Base-by-base conservation (phyloP, 306 rosid species). In the Medicago ruthenica region DNA sequence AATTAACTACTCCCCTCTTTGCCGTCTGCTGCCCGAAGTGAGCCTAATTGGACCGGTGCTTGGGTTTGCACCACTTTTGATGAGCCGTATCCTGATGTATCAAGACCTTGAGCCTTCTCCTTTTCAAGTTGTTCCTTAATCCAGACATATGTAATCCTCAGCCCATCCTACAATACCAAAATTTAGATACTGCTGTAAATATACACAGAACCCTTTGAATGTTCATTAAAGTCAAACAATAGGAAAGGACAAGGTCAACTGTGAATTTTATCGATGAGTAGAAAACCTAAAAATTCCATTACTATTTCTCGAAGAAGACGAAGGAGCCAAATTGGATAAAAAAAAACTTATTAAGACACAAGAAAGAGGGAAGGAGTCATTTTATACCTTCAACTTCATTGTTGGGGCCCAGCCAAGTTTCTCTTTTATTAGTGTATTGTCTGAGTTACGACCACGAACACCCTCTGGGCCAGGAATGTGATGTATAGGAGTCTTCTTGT, bases 401-500 rank as follows among this genome's bases (percentile, higher is more conserved):
- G 96, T 88, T 34, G 99, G 99, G 75, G 98, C 97, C 99, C 99
- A 96, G 36, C 99, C 99, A 76, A 96, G 99, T 83, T 96, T 92
- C 89, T 96, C 99, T 82, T 96, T 96, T 54, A 96, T 96, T 42
- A 96, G 90, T 1, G 93, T 92, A 70, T 96, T 96, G 91, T 96
- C 98, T 3, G 99, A 96, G 86, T 96, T 96, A 36, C 99, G 99
- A 20, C 99, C 99, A 61, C 99, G 98, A 77, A 96, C 98, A 36
- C 99, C 99, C 87, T 96, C 98, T 14, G 99, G 99, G 1, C 99
- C 99, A 22, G 99, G 99, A 85, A 96, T 96, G 87, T 92, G 97
- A 24, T 89, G 97, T 65, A 96, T 90, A 12, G 97, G 97, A 62
- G 82, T 92, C 27, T 79, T 88, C 88, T 90, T 95, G 90, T 80